A percentile compares a stretch with the other conserved stretches of the same genome.
phyloP scores from a whole-genome alignment of 2,329 filamentous ascomycete species.

The Aquanectria penicillioides region DNA sequence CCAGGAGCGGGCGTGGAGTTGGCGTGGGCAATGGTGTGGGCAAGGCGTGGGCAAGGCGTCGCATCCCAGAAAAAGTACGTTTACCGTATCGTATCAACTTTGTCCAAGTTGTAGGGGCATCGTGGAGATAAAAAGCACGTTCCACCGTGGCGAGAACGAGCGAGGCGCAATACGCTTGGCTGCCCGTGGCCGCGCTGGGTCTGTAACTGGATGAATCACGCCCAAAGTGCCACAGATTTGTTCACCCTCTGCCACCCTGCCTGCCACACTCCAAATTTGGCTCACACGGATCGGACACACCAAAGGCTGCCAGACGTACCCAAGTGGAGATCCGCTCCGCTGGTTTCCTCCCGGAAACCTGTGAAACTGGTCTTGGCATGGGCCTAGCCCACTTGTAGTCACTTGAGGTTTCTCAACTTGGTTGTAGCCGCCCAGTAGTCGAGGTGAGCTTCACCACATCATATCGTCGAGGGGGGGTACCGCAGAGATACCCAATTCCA shows the following conservation, averaged over 20 bases:
- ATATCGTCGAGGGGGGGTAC: neutral
- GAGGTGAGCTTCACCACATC: neutral
- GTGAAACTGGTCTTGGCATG: neutral
- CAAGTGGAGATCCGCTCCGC: neutral
- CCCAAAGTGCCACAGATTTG: neutral
- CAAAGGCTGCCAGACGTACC: neutral
- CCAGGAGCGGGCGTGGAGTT: neutral
- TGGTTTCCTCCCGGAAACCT: neutral
- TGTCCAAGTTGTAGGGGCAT: neutral
- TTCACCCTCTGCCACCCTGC: no score
- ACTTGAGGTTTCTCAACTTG: neutral
- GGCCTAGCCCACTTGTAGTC: no score
- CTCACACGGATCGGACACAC: no score
- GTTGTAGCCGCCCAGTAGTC: neutral
- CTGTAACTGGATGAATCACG: constrained; percentile 7
- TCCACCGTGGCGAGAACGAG: neutral
- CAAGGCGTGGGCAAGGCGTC: neutral
- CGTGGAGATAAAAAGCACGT: constrained; percentile 5
- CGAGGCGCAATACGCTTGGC: constrained; percentile 18
- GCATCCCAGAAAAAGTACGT: no score
- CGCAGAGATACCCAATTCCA: neutral
- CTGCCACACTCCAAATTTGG: no score
- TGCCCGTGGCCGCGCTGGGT: neutral
- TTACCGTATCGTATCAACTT: no score
- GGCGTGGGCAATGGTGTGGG: constrained; percentile 4